A percentile compares a stretch with the other conserved stretches of the same genome.
These are phyloP conservation scores for Nitzschia palea DNA, from an alignment of 108 stramenopile genomes.

Conservation along the genomic window DNA sequence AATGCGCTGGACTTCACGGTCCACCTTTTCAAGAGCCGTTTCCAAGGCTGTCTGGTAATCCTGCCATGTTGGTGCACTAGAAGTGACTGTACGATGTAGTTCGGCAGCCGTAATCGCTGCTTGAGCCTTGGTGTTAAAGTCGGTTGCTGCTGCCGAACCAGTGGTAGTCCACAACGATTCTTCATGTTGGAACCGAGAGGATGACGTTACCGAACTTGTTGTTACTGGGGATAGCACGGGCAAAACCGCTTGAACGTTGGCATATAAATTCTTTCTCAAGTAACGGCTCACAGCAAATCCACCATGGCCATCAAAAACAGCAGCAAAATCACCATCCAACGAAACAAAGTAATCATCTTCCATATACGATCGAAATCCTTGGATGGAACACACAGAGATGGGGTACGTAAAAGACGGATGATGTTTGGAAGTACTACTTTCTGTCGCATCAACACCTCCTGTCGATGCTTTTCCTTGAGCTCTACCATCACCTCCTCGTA, in stretches of 20 bases:
- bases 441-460: background rate
- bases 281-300: slow-evolving; percentile 82
- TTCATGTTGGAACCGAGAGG: no score
- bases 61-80: slow-evolving; percentile 14
- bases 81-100: background rate
- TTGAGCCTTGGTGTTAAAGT: background rate
- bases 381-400: slow-evolving; percentile 40
- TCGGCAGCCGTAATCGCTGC: background rate
- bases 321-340: slow-evolving; percentile 58
- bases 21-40: slow-evolving; percentile 64
- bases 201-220: slow-evolving; percentile 12
- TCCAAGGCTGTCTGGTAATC: slow-evolving; percentile 39
- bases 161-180: slow-evolving; percentile 14
- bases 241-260: slow-evolving; percentile 56
- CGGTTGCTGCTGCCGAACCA: slow-evolving; percentile 10
- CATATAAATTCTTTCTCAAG: slow-evolving; percentile 78
- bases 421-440: background rate
- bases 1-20: slow-evolving; percentile 60
- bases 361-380: slow-evolving; percentile 72
- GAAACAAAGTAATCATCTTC: slow-evolving; percentile 78
- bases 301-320: slow-evolving; percentile 97
- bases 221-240: background rate
- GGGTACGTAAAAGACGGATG: slow-evolving; percentile 5
- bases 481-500: background rate
- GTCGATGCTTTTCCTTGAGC: background rate